phyloP scores from a whole-genome alignment of 2,329 filamentous ascomycete species.

The Colletotrichum brevisporum region DNA sequence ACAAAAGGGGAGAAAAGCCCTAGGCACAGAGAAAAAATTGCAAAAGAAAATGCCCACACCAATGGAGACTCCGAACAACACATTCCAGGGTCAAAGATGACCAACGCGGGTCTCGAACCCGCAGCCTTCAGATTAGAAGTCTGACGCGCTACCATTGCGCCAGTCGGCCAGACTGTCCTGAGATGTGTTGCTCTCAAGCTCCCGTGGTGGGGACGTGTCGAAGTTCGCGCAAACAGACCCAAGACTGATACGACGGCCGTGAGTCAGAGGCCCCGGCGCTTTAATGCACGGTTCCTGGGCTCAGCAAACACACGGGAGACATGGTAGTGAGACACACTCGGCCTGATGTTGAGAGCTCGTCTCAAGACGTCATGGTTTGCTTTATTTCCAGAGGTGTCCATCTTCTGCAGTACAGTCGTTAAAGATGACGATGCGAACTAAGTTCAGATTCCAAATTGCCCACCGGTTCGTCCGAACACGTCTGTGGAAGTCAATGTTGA shows the following conservation, averaged over 20 bases:
- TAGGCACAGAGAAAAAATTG: background rate
- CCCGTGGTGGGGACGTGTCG: conserved; percentile 4
- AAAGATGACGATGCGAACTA: too few species aligned
- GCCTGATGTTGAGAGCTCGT: too few species aligned
- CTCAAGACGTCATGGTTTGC: too few species aligned
- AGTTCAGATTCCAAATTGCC: too few species aligned
- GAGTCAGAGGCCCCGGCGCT: background rate
- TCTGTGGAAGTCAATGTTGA: too few species aligned
- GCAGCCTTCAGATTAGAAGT: conserved; percentile 41
- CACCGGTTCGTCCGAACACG: too few species aligned
- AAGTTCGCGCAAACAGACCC: fast-evolving
- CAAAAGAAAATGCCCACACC: background rate
- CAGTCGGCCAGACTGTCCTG: conserved; percentile 26
- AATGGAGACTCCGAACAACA: fast-evolving
- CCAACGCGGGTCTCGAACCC: conserved; percentile 40
- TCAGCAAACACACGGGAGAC: too few species aligned
- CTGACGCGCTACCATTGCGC: conserved; percentile 41
- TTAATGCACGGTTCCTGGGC: too few species aligned
- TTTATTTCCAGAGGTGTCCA: too few species aligned
- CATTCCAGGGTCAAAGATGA: background rate
- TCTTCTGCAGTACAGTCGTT: too few species aligned
- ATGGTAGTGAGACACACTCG: too few species aligned
- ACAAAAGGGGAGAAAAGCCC: conserved; percentile 12
- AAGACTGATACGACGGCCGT: background rate
- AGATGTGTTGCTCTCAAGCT: conserved; percentile 1